Conservation (phyloP, 495 filamentous ascomycete species). For the Hypoxylon intermedium region DNA sequence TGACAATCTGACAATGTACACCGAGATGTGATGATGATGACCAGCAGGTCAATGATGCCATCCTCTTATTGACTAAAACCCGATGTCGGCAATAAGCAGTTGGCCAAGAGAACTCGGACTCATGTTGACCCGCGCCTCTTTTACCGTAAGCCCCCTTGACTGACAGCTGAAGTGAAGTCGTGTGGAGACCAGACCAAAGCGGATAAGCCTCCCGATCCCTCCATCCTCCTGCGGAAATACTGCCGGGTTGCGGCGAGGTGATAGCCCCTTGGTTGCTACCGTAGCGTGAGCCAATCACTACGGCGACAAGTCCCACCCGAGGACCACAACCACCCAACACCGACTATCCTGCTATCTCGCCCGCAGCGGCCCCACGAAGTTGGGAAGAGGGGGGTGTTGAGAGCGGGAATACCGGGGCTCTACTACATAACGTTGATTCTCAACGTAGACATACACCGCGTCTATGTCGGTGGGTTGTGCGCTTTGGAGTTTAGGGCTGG, state of each 20-base stretch:
- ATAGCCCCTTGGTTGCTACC: neutral
- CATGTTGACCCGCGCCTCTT: neutral
- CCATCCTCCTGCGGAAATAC: constrained; percentile 1
- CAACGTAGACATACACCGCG: too few relatives aligned
- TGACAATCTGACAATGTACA: too few relatives aligned
- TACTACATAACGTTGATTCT: too few relatives aligned
- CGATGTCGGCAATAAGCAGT: constrained; percentile 16
- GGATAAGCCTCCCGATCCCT: neutral
- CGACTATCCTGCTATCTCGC: too few relatives aligned
- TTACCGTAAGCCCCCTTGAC: neutral
- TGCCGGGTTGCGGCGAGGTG: neutral
- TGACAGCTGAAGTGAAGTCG: too few relatives aligned
- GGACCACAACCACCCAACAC: neutral
- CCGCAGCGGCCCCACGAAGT: constrained; percentile 2
- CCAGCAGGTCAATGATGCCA: neutral
- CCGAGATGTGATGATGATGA: neutral
- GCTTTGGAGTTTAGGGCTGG: too few relatives aligned
- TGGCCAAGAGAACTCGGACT: neutral
- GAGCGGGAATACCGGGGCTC: neutral
- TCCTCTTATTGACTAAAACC: constrained; percentile 5
- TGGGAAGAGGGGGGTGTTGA: constrained; percentile 1
- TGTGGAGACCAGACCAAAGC: neutral
- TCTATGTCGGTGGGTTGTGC: too few relatives aligned
- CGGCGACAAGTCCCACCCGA: neutral
- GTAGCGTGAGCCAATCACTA: neutral